Evolutionary conservation across 768 basidiomycete genomes (phyloP).

Genomic region (Phallus indusiatus): DNA sequence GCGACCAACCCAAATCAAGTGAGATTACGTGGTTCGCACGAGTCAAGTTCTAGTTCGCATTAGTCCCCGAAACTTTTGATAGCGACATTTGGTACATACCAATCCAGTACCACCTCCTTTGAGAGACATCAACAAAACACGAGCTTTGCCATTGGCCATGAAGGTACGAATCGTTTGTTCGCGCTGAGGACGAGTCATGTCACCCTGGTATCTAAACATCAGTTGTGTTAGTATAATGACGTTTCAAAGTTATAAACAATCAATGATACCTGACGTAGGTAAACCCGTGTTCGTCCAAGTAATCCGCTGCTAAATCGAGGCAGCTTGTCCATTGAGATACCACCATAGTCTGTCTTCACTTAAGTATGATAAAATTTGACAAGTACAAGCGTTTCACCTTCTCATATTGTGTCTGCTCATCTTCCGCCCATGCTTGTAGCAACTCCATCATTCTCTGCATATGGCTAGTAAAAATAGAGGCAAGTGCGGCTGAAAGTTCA

Average conservation of each 20-base stretch:
- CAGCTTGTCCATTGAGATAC: slow-evolving; percentile 66
- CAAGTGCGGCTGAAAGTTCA: neutral
- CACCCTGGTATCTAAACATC: slow-evolving; percentile 43
- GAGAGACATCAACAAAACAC: slow-evolving; percentile 52
- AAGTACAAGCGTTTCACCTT: slow-evolving; percentile 34
- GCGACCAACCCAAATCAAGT: slow-evolving; percentile 55
- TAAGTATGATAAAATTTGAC: neutral
- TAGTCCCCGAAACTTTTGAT: neutral
- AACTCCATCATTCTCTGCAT: slow-evolving; percentile 50
- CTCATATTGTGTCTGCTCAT: slow-evolving; percentile 42
- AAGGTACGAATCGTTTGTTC: slow-evolving; percentile 47
- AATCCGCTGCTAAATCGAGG: slow-evolving; percentile 52
- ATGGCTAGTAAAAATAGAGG: neutral
- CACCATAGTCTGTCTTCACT: slow-evolving; percentile 38
- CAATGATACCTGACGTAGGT: slow-evolving; percentile 40
- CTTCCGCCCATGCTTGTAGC: slow-evolving; percentile 31
- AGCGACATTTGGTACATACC: slow-evolving; percentile 3
- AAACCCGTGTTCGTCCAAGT: slow-evolving; percentile 43
- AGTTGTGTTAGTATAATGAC: neutral
- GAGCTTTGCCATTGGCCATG: slow-evolving; percentile 49
- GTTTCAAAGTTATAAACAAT: neutral
- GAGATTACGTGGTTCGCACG: slow-evolving; percentile 57
- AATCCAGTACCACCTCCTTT: slow-evolving; percentile 50
- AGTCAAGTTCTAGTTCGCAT: slow-evolving; percentile 42
- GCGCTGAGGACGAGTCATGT: slow-evolving; percentile 44